Percentiles rank a stretch among this genome's conserved stretches.
These are phyloP conservation scores for Dispira simplex DNA, from an alignment of 192 early-diverging fungal species.

Conservation along the genomic window DNA sequence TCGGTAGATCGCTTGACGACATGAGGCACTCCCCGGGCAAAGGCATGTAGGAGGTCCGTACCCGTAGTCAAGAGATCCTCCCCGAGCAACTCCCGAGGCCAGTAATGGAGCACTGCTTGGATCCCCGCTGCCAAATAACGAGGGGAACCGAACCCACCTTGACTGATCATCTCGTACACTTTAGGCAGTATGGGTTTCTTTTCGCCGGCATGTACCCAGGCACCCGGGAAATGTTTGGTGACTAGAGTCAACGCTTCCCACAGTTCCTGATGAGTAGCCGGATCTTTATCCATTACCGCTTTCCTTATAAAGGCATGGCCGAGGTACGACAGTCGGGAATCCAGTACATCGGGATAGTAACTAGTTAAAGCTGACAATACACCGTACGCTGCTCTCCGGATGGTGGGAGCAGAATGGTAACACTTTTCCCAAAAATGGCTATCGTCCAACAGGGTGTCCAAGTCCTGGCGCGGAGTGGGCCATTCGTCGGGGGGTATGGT, in stretches of 20 bases:
- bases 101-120: conserved; percentile 47
- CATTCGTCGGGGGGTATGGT: neutral
- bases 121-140: conserved; percentile 59
- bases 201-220: conserved; percentile 33
- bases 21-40: conserved; percentile 37
- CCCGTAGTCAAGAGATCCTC: conserved; percentile 16
- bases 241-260: conserved; percentile 78
- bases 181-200: conserved; percentile 44
- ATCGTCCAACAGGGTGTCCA: conserved; percentile 16
- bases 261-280: conserved; percentile 53
- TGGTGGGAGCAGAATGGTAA: conserved; percentile 15
- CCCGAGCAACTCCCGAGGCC: conserved; percentile 32
- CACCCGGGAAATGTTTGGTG: conserved; percentile 49
- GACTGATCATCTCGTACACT: conserved; percentile 51
- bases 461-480: conserved; percentile 13
- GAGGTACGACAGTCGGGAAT: conserved; percentile 26
- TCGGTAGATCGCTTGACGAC: conserved; percentile 29
- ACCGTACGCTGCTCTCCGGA: conserved; percentile 22
- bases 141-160: conserved; percentile 45
- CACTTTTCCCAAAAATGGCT: conserved; percentile 13
- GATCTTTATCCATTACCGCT: conserved; percentile 61
- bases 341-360: conserved; percentile 26
- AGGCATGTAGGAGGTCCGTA: conserved; percentile 27
- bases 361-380: conserved; percentile 19
- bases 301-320: conserved; percentile 37